phyloP scores from a whole-genome alignment of 1,139 yeast species.

The Geotrichum carabidarum region DNA sequence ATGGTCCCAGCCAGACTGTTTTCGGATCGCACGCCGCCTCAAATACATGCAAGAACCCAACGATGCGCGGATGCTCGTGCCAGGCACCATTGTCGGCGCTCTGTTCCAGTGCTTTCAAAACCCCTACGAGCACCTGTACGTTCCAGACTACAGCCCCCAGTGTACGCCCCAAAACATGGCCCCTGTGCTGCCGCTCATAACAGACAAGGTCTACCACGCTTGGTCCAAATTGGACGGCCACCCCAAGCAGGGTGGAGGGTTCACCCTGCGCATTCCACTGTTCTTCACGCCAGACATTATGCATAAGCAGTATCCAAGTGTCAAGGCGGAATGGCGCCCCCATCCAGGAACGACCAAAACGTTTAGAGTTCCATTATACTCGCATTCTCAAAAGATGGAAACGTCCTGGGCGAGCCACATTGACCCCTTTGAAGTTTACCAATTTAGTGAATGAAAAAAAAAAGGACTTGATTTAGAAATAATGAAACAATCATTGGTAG shows the following conservation, averaged over 20 bases:
- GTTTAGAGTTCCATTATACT: background rate
- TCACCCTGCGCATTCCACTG: slow-evolving; percentile 7
- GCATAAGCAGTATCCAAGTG: slow-evolving; percentile 11
- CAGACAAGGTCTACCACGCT: slow-evolving; percentile 9
- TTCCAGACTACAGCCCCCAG: background rate
- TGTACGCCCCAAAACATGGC: slow-evolving; percentile 3
- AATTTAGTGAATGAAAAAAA: background rate
- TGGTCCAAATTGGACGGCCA: slow-evolving; percentile 1
- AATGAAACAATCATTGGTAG: too few relatives aligned
- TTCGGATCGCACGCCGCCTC: slow-evolving; percentile 10
- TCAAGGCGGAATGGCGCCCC: slow-evolving; percentile 4
- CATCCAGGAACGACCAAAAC: slow-evolving; percentile 8
- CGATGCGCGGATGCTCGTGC: background rate
- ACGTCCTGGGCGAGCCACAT: slow-evolving; percentile 13
- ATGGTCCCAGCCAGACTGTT: background rate
- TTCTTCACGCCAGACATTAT: slow-evolving; percentile 15
- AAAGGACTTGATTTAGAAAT: too few relatives aligned
- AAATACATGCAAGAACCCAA: background rate
- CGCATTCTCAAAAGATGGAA: slow-evolving; percentile 5
- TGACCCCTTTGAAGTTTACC: slow-evolving; percentile 15
- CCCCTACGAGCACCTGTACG: background rate
- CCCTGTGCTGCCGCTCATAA: slow-evolving; percentile 10
- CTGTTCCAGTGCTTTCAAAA: slow-evolving; percentile 4
- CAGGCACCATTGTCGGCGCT: slow-evolving; percentile 12
- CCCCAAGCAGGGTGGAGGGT: slow-evolving; percentile 1